Conservation (phyloP, 768 basidiomycete genomes). For the Mycena filopes region DNA sequence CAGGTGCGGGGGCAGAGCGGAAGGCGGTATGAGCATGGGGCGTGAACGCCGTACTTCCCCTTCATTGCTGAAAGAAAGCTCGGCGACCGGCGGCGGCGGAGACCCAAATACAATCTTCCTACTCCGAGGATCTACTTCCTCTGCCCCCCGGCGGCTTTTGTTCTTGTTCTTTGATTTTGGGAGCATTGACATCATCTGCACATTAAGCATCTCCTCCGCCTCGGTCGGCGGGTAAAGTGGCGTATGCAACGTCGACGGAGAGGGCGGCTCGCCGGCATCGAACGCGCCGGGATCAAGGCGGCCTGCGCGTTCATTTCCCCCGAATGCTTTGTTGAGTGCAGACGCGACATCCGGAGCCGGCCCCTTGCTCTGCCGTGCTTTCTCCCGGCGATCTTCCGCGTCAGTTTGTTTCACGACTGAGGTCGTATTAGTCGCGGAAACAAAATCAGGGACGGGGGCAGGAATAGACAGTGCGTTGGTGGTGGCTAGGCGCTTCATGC, state of each 20-base stretch:
- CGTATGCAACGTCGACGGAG: slow-evolving; percentile 23
- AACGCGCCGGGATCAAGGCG: slow-evolving; percentile 25
- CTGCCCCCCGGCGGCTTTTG: slow-evolving; percentile 25
- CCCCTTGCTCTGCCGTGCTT: slow-evolving; percentile 11
- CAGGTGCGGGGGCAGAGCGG: slow-evolving; percentile 14
- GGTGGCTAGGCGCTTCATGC: slow-evolving; percentile 10
- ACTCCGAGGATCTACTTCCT: slow-evolving; percentile 17
- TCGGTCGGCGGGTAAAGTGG: slow-evolving; percentile 23
- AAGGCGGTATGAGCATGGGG: slow-evolving; percentile 26
- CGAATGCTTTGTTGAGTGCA: slow-evolving; percentile 28
- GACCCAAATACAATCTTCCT: slow-evolving; percentile 32
- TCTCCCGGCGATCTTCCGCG: slow-evolving; percentile 7
- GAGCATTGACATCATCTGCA: slow-evolving; percentile 34
- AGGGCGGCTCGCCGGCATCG: background rate
- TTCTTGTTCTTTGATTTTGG: slow-evolving; percentile 36
- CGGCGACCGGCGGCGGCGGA: background rate
- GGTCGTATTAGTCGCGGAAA: slow-evolving; percentile 28
- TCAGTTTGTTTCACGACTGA: background rate
- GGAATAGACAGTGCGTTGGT: background rate
- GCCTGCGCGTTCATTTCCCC: slow-evolving; percentile 21
- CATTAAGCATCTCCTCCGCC: slow-evolving; percentile 29
- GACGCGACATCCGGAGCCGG: slow-evolving; percentile 26
- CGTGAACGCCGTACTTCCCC: background rate
- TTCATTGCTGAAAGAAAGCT: background rate
- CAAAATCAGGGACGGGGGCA: slow-evolving; percentile 23